These are phyloP conservation scores for Croton setiger DNA, from an alignment of 441 rosid genomes.

Conservation along the genomic window DNA sequence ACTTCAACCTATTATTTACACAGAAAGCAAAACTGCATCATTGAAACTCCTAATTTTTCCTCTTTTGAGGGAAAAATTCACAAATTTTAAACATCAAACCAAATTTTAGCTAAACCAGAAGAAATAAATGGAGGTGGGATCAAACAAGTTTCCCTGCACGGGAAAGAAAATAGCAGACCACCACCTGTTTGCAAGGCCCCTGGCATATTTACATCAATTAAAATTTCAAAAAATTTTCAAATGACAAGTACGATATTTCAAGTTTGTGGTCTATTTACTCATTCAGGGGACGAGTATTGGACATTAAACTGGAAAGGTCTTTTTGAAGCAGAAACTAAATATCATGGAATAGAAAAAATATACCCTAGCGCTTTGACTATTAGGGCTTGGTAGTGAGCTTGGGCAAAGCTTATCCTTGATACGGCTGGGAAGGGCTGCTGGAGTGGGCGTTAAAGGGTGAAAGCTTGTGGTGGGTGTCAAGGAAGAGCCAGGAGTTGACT, in stretches of 20 bases:
- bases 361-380: slow-evolving; percentile 70
- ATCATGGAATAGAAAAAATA: not conserved
- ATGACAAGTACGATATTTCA: too few species aligned
- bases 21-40: not conserved
- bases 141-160: not conserved
- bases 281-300: too few species aligned
- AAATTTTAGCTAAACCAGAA: not conserved
- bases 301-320: too few species aligned
- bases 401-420: slow-evolving; percentile 66
- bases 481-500: slow-evolving; percentile 50
- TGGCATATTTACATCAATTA: too few species aligned
- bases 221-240: not conserved
- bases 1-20: slow-evolving; percentile 51
- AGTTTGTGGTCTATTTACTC: too few species aligned
- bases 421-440: slow-evolving; percentile 48
- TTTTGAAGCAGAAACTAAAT: not conserved
- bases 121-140: not conserved
- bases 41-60: not conserved
- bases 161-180: not conserved
- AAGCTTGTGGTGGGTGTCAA: slow-evolving; percentile 46
- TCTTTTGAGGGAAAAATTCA: too few species aligned
- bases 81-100: too few species aligned
- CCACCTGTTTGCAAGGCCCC: not conserved
- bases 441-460: slow-evolving; percentile 64
- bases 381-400: slow-evolving; percentile 53